Base-by-base conservation (phyloP, 2,329 filamentous ascomycete species). In the Fusarium sp. region DNA sequence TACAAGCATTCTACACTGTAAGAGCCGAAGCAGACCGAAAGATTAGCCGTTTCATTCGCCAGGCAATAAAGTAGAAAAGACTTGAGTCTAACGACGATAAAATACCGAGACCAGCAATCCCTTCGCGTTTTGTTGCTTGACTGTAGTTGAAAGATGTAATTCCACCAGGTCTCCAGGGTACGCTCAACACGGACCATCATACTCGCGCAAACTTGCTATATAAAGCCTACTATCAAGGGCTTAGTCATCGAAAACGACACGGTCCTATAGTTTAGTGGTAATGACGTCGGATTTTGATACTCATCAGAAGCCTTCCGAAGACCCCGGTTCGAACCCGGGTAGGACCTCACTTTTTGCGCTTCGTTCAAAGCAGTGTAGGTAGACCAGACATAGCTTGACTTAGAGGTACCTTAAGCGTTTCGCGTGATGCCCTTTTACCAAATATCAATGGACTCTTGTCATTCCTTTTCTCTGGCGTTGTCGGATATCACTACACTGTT, bases 181-280 rank as follows among this genome's bases (percentile, higher is more conserved):
- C 10, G 18, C 18, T n/a, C 34, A 12, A 12, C 18, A 10, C 18
- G 4, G 4, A 7, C 18, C 10, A 18, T 38, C 10, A n/a, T 6
- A 4, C 10, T 38, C 10, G 5, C 6, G 10, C 18, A 1, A 12
- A 1, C 7, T 4, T 4, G 2, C 10, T 38, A n/a, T 12, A 38
- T 38, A 7, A 2, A 6, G 0, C 0, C 0, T 9, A n/a, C 3
- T 38, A 6, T 11, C 5, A 0, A 9, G 1, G 1, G 45, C 54
- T 65, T 65, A 65, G 62, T 65, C 60, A 65, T 66, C 62, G 22
- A 8, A 8, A 8, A 8, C 4, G 18, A 11, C 0, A 11, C 12
- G 64, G 64, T 67, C 58, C 64, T 67, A 67, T 67, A 67, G 64
- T 67, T 57, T 67, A 67, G 64, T 62, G 64, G 64, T 67, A 47